phyloP scores from a whole-genome alignment of 2,329 filamentous ascomycete species.

The Teratosphaeria epicoccoides region DNA sequence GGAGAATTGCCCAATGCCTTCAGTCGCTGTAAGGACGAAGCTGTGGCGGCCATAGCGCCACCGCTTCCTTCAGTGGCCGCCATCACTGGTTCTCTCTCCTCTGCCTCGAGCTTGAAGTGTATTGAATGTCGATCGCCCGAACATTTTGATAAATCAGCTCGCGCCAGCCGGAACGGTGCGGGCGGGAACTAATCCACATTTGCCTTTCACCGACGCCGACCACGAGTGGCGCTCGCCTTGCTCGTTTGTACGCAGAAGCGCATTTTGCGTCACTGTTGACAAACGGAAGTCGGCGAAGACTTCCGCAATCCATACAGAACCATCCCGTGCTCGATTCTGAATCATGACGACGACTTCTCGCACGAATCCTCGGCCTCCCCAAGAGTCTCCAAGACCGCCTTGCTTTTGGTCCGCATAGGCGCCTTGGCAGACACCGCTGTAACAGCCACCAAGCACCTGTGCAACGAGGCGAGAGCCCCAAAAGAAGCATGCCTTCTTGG shows the following conservation, averaged over 20 bases:
- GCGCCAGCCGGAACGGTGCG: background rate
- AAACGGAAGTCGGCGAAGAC: too few species aligned
- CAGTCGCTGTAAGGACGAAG: conserved; percentile 27
- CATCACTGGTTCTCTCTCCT: background rate
- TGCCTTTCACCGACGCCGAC: too few species aligned
- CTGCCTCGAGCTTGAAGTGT: background rate
- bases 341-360: background rate
- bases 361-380: background rate
- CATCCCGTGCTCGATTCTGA: too few species aligned
- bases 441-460: background rate
- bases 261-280: too few species aligned
- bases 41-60: background rate
- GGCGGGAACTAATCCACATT: too few species aligned
- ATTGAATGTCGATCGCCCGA: background rate
- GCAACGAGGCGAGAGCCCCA: background rate
- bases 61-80: background rate
- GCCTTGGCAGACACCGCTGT: background rate
- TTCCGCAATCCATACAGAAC: too few species aligned
- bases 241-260: too few species aligned
- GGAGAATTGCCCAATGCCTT: conserved; percentile 27
- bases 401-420: background rate
- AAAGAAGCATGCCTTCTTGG: background rate
- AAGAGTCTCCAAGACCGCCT: conserved; percentile 9
- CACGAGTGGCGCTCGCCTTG: too few species aligned
- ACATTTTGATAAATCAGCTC: background rate